Evolutionary conservation across 108 stramenopile species (phyloP).

Genomic region (Chaetoceros muelleri): DNA sequence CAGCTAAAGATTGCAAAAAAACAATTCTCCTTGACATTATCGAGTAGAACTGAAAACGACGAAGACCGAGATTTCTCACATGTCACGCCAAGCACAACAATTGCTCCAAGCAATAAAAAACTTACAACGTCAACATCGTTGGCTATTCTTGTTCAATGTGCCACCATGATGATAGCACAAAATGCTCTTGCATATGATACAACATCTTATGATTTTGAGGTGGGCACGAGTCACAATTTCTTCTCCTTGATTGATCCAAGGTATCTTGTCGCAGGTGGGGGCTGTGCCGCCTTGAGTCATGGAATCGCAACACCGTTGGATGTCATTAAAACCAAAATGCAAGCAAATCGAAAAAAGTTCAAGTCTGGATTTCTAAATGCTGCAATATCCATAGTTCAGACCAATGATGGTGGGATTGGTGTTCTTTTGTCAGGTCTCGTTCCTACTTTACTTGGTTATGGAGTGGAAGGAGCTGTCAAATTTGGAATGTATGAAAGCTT

Average conservation of each 20-base stretch:
- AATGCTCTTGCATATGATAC: no score
- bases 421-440: constrained; percentile 10
- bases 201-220: no score
- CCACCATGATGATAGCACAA: no score
- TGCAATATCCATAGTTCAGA: constrained; percentile 2
- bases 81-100: no score
- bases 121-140: no score
- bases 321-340: constrained; percentile 56
- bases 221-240: no score
- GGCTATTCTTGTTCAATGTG: no score
- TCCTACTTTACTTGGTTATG: constrained; percentile 25
- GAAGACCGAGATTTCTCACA: no score
- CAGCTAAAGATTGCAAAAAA: no score
- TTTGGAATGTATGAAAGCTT: constrained; percentile 58
- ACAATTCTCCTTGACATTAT: no score
- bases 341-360: background rate
- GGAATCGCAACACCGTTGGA: constrained; percentile 73
- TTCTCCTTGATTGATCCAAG: constrained; percentile 15
- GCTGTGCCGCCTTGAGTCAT: constrained; percentile 70
- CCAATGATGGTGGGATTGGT: constrained; percentile 6
- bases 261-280: constrained; percentile 65
- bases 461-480: constrained; percentile 48
- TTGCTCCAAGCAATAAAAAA: no score
- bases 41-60: no score
- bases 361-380: background rate